Evolutionary conservation across 257 asterid genomes (phyloP), one percentile per base, ranked within the genome.

Genomic region (Ilex asprella): DNA sequence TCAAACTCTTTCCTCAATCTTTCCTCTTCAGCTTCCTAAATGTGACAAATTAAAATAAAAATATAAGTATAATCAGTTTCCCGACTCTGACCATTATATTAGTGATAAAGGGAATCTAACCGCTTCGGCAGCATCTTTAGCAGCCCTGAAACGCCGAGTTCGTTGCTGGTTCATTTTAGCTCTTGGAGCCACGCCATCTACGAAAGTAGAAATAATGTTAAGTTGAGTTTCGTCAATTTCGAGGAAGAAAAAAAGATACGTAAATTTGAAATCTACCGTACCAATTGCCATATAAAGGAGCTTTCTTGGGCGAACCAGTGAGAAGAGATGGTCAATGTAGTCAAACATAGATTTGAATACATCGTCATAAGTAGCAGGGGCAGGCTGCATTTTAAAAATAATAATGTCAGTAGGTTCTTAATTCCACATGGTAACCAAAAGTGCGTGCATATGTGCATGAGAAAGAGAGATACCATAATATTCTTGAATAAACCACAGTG

Each of bases 161-260:
- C 99, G 82, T 77, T 93, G 99, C 82, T 93, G 99, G 79, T 93
- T 93, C 99, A 93, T 93, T 81, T 92, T 93, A 64, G 99, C 97
- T 76, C 97, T 85, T 10, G 99, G 99, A 74, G 99, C 99, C 79
- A 93, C 99, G 62, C 97, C 99, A 80, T 93, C 99, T 92, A 74
- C 50, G 67, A 46, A 73, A 68, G 29, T 54, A 54, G 66, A 62
- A 61, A 60, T 55, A 32, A 60, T 11, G 56, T 60, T 62, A 65
- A 31, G 47, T 64, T 56, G 65, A 44, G 53, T 47, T 39, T 39
- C 31, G 64, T 62, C 62, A 66, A 53, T 64, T 49, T 43, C 10
- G 54, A 12, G 16, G 27, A 21, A 21, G 27, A 21, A 49, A 49
- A 49, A 49, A 49, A 15, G 54, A 49, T 7, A 6, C 10, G 1